Percentiles rank a stretch among this genome's conserved stretches.
Conservation (phyloP, 78 protist genomes). For the Speleostelium caveatum region DNA sequence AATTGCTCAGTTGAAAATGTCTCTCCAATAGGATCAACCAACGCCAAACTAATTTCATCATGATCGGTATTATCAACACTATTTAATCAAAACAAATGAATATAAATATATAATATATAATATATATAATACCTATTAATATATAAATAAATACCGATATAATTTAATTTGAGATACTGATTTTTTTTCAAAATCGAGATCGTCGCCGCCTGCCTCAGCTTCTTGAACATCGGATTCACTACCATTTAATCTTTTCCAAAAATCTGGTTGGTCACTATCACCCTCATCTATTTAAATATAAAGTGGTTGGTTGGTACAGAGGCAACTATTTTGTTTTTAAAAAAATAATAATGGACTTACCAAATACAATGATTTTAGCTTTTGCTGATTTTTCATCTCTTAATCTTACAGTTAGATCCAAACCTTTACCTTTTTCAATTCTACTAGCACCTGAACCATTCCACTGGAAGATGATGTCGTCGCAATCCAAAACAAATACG, state of each 20-base stretch:
- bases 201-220: slow-evolving; percentile 16
- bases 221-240: not conserved
- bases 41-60: not conserved
- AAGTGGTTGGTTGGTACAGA: no score
- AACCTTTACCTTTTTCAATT: slow-evolving; percentile 26
- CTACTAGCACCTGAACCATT: slow-evolving; percentile 50
- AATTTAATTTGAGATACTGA: slow-evolving; percentile 22
- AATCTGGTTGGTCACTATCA: slow-evolving; percentile 18
- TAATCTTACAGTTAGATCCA: slow-evolving; percentile 4
- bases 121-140: not conserved
- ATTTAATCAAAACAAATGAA: not conserved
- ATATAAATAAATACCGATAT: not conserved
- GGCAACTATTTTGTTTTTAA: no score
- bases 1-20: not conserved
- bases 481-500: slow-evolving; percentile 80
- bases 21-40: slow-evolving; percentile 20
- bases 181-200: slow-evolving; percentile 36
- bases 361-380: slow-evolving; percentile 16
- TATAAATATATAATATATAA: not conserved
- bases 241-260: slow-evolving; percentile 22
- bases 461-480: slow-evolving; percentile 56
- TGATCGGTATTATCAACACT: not conserved
- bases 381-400: slow-evolving; percentile 30
- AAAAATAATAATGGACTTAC: no score
- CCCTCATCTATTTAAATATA: no score